Percentiles rank a stretch among this genome's conserved stretches.
These are phyloP conservation scores for Arabidopsis thaliana DNA, from an alignment of 345 rosid genomes.

Conservation along the genomic window DNA sequence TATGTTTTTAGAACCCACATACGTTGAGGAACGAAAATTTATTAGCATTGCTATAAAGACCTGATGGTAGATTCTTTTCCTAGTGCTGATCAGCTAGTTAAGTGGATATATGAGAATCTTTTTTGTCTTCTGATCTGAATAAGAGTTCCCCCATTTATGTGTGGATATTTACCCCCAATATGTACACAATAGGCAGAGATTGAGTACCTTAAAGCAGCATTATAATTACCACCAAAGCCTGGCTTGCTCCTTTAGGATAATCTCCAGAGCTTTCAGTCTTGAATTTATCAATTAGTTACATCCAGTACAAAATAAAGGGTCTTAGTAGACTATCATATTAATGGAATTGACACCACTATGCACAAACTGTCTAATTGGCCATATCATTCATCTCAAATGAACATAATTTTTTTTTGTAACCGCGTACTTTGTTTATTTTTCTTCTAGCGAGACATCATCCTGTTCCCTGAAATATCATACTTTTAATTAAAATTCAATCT, in stretches of 20 bases:
- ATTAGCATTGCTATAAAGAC: background rate
- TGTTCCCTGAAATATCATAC: background rate
- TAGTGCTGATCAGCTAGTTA: conserved; percentile 13
- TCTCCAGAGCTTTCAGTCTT: background rate
- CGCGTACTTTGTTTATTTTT: background rate
- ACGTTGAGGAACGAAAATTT: conserved; percentile 4
- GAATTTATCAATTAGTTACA: background rate
- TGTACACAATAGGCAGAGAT: conserved; percentile 3
- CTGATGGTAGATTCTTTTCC: conserved; percentile 9
- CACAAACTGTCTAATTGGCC: background rate
- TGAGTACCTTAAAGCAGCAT: conserved; percentile 1
- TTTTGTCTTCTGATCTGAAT: conserved; percentile 1
- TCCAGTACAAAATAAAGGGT: background rate
- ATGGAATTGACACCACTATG: background rate
- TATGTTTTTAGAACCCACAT: conserved; percentile 33
- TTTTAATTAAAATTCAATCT: background rate
- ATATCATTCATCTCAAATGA: background rate
- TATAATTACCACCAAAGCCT: background rate
- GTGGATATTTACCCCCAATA: background rate
- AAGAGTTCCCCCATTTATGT: conserved; percentile 2
- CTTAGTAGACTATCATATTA: conserved; percentile 3
- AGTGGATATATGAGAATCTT: background rate
- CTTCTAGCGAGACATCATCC: background rate
- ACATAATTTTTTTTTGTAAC: background rate
- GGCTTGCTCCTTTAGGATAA: conserved; percentile 5